Percentiles rank a stretch among this genome's conserved stretches.
Conservation (phyloP, 2,329 filamentous ascomycete genomes). For the Didymella glomerata region DNA sequence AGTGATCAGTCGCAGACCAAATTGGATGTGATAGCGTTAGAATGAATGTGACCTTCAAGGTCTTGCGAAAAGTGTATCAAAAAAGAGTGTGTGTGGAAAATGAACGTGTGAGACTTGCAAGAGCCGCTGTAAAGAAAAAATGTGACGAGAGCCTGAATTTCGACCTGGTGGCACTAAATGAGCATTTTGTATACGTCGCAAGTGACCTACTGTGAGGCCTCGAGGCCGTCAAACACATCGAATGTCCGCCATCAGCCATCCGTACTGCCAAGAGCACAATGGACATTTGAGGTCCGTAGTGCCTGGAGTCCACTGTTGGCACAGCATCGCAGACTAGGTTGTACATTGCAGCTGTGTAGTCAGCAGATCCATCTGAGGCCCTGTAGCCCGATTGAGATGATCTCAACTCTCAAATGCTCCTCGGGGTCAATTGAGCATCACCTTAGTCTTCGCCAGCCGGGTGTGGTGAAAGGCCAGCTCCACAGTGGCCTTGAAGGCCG, state of each 20-base stretch:
- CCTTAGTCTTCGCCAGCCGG: background rate
- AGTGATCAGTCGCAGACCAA: background rate
- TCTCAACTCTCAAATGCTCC: background rate
- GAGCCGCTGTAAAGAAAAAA: slow-evolving; percentile 3
- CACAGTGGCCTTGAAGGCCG: background rate
- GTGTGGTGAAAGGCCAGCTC: background rate
- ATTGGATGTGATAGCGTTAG: background rate
- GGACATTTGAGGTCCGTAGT: slow-evolving; percentile 10
- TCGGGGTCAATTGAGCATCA: background rate
- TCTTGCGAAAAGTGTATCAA: background rate
- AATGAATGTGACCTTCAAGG: slow-evolving; percentile 7
- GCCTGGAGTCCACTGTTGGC: slow-evolving; percentile 5
- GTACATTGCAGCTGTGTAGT: background rate
- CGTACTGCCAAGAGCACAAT: slow-evolving; percentile 10
- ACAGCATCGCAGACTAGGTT: background rate
- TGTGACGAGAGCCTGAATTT: slow-evolving; percentile 1
- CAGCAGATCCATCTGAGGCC: background rate
- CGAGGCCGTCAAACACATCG: slow-evolving; percentile 2
- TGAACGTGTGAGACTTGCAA: slow-evolving; percentile 2
- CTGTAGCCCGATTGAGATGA: background rate
- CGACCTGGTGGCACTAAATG: background rate
- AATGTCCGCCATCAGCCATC: slow-evolving; percentile 10
- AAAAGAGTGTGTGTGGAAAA: background rate
- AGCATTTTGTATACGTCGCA: slow-evolving; percentile 10
- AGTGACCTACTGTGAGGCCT: slow-evolving; percentile 15